These are phyloP conservation scores for Claviceps sp. DNA, from an alignment of 2,329 filamentous ascomycete species.

Conservation along the genomic window DNA sequence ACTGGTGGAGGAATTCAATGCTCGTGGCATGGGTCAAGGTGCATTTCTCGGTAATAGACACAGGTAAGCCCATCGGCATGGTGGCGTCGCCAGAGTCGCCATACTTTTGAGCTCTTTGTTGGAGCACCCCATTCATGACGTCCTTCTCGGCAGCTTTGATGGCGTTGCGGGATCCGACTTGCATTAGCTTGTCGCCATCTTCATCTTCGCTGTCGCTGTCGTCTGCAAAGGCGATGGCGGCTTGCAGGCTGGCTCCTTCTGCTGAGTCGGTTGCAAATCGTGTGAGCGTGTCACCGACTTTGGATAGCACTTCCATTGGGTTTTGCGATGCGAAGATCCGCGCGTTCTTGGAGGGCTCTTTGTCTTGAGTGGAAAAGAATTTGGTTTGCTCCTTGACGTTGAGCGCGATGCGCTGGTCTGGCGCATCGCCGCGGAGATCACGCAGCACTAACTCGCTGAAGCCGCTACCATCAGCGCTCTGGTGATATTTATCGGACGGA, in stretches of 20 bases:
- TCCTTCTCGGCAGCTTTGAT: constrained; percentile 51
- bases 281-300: constrained; percentile 49
- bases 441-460: constrained; percentile 64
- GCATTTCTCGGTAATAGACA: constrained; percentile 44
- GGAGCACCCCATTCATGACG: constrained; percentile 50
- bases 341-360: constrained; percentile 29
- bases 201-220: constrained; percentile 57
- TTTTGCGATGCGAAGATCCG: constrained; percentile 54
- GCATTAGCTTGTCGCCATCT: constrained; percentile 29
- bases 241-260: constrained; percentile 45
- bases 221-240: constrained; percentile 54
- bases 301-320: constrained; percentile 52
- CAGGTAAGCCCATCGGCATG: constrained; percentile 40
- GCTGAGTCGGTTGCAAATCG: constrained; percentile 32
- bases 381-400: constrained; percentile 79
- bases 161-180: constrained; percentile 57
- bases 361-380: constrained; percentile 56
- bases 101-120: constrained; percentile 46
- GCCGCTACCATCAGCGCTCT: constrained; percentile 55
- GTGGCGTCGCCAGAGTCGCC: constrained; percentile 33
- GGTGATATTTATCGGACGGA: constrained; percentile 56
- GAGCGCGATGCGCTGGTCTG: constrained; percentile 67
- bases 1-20: constrained; percentile 91
- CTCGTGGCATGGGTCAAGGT: constrained; percentile 76
- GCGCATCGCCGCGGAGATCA: constrained; percentile 62